Evolutionary conservation across 164 flowering plant species (phyloP).

Genomic region (Hamamelis virginiana): DNA sequence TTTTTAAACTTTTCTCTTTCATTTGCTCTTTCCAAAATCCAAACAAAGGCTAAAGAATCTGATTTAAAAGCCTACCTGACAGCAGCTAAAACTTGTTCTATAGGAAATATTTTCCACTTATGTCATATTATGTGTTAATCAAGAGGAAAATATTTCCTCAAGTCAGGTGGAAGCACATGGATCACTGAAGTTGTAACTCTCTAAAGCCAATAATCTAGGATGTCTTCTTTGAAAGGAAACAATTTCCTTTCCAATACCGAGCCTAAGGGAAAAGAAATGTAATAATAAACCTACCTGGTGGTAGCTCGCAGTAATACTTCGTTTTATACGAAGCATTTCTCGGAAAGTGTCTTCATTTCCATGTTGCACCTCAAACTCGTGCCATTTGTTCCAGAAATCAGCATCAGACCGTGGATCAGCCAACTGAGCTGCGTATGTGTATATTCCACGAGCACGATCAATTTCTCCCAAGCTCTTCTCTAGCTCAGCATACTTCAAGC

Average conservation of each 20-base stretch:
- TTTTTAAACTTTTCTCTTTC: too few relatives aligned
- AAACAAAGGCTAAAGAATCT: too few relatives aligned
- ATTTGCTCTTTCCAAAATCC: too few relatives aligned
- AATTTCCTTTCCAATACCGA: not conserved
- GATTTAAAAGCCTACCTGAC: too few relatives aligned
- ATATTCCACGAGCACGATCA: constrained; percentile 80
- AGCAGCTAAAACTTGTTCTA: too few relatives aligned
- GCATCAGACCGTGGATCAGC: constrained; percentile 82
- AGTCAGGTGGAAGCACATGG: not conserved
- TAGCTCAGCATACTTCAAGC: constrained; percentile 88
- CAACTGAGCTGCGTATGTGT: constrained; percentile 64
- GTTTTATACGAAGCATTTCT: constrained; percentile 88
- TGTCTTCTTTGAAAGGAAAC: not conserved
- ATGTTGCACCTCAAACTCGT: constrained; percentile 92
- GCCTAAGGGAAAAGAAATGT: not conserved
- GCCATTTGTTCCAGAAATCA: constrained; percentile 86
- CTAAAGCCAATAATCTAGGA: not conserved
- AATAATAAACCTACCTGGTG: constrained; percentile 60
- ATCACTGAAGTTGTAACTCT: not conserved
- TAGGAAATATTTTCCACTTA: not conserved
- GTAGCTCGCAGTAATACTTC: constrained; percentile 85
- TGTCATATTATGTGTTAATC: not conserved
- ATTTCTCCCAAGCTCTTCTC: constrained; percentile 95
- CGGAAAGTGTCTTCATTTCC: constrained; percentile 95
- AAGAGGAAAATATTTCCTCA: not conserved